Evolutionary conservation across 805 yeast species (phyloP), one percentile per base, ranked within the genome.

Genomic region (Kuraishia hungarica): DNA sequence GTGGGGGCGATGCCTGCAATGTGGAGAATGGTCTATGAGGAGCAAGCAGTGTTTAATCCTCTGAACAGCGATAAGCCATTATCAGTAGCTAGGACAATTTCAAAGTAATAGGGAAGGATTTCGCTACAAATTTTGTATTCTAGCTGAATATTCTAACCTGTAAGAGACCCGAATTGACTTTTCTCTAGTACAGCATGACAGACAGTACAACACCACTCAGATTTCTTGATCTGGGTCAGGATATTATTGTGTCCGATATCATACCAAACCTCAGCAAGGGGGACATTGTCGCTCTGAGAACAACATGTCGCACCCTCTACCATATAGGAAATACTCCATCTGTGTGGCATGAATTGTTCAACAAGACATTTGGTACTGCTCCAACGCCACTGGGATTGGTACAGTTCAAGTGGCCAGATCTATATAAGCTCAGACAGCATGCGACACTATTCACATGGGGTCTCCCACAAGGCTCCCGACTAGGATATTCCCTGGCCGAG

Each of bases 381-480:
- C 75, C 78, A 5, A 71, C 72, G 8, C 79, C 83, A 1, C 69
- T 72, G 52, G 67, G 65, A 6, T 65, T 69, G 47, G 64, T 74
- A 0, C 59, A 62, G 35, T 67, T 67, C 60, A 75, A 77, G 59
- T 83, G 87, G 87, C 75, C 77, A 1, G 73, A 74, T 22, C 59
- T 81, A 47, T 82, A 74, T 64, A 61, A 66, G 20, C 53, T 72
- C 29, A 67, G 87, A 43, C 60, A 68, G 2, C 57, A 61, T 7
- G 77, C 78, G 7, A 63, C 71, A 46, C 57, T 83, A 2, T 74
- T 67, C 56, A 76, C 84, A 0, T 81, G 88, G 88, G 81, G 84
- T 2, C 58, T 72, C 10, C 60, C 72, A 15, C 57, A 63, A 17
- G 64, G 68, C 43, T 80, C 81, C 7, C 64, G 86, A 46, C 63